A percentile compares a stretch with the other conserved stretches of the same genome.
These are phyloP conservation scores for Phascolomyces articulosus DNA, from an alignment of 371 early-diverging fungal species.

Conservation along the genomic window DNA sequence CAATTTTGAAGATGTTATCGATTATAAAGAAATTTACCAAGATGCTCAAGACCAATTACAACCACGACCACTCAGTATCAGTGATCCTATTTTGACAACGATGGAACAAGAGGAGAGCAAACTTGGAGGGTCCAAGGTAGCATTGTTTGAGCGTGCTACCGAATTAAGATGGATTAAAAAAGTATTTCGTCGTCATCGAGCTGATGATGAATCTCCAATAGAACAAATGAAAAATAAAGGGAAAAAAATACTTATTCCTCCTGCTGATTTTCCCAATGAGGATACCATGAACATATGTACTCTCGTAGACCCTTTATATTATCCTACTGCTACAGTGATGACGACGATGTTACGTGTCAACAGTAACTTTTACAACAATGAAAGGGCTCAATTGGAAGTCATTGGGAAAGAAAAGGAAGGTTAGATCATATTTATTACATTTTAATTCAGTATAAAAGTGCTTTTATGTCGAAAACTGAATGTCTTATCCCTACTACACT, in stretches of 20 bases:
- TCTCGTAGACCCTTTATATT: background rate
- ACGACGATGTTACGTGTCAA: background rate
- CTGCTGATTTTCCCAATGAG: slow-evolving; percentile 8
- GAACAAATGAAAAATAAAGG: background rate
- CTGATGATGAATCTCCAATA: background rate
- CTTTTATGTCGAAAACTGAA: too few species aligned
- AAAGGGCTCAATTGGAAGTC: too few species aligned
- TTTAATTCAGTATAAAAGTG: too few species aligned
- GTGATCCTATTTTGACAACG: background rate
- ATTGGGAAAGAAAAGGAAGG: too few species aligned
- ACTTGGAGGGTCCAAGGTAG: background rate
- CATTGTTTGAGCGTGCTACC: slow-evolving; percentile 1
- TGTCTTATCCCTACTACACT: too few species aligned
- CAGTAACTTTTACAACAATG: background rate
- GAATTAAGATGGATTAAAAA: slow-evolving; percentile 1
- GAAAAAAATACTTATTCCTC: slow-evolving; percentile 1
- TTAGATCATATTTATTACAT: too few species aligned
- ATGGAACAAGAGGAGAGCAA: background rate
- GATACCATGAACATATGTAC: slow-evolving; percentile 1
- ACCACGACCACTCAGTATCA: background rate
- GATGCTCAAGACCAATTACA: background rate
- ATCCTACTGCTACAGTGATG: background rate
- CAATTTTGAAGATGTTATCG: too few species aligned
- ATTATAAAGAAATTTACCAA: background rate
- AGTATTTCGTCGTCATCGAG: background rate